Conservation (phyloP, 257 asterid species). For the Solanum appendiculatum region DNA sequence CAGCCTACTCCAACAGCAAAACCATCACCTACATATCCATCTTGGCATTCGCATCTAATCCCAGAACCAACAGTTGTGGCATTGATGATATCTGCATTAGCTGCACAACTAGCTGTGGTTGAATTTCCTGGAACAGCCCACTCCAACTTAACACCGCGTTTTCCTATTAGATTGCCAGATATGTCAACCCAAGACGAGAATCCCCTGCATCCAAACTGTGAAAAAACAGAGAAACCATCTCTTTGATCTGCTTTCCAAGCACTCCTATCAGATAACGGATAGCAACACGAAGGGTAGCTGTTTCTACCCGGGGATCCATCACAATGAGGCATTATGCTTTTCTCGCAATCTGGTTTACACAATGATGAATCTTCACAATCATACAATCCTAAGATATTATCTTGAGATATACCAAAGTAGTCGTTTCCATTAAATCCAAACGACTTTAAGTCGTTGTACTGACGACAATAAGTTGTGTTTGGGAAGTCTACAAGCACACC, state of each 20-base stretch:
- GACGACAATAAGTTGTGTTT: constrained; percentile 39
- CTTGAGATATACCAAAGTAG: constrained; percentile 38
- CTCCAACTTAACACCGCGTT: constrained; percentile 52
- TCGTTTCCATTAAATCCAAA: constrained; percentile 32
- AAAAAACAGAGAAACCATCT: constrained; percentile 27
- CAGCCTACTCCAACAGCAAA: constrained; percentile 47
- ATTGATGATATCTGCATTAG: constrained; percentile 27
- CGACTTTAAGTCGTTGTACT: constrained; percentile 36
- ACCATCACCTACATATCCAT: constrained; percentile 59
- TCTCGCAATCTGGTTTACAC: constrained; percentile 44
- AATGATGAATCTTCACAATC: constrained; percentile 67
- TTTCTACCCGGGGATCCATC: constrained; percentile 14
- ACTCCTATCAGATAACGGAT: constrained; percentile 36
- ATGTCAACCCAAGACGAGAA: constrained; percentile 44
- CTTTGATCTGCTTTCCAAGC: constrained; percentile 30
- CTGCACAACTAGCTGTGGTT: constrained; percentile 25
- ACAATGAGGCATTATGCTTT: constrained; percentile 32
- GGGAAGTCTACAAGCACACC: constrained; percentile 46
- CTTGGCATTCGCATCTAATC: constrained; percentile 45
- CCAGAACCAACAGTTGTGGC: constrained; percentile 44
- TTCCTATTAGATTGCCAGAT: constrained; percentile 25
- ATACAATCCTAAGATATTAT: constrained; percentile 48
- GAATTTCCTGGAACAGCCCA: constrained; percentile 57
- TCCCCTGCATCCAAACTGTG: constrained; percentile 53
- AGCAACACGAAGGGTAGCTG: constrained; percentile 52